A percentile compares a stretch with the other conserved stretches of the same genome.
Evolutionary conservation across 257 asterid genomes (phyloP).

Genomic region (Solanum dulcamara): DNA sequence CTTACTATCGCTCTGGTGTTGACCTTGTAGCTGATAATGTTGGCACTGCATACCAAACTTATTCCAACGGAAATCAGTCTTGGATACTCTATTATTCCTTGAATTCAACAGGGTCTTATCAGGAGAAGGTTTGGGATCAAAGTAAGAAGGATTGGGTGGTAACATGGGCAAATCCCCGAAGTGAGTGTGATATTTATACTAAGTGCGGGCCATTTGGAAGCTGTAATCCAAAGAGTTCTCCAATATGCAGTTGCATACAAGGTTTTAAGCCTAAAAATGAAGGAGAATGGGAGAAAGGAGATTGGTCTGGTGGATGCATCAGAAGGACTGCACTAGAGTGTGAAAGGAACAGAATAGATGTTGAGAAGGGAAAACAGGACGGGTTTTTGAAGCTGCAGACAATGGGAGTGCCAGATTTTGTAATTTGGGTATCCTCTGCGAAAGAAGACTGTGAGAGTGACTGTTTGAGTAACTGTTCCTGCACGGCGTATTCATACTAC

Average conservation of each 20-base stretch:
- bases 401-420: conserved; percentile 29
- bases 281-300: conserved; percentile 38
- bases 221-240: conserved; percentile 25
- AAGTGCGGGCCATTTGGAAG: conserved; percentile 44
- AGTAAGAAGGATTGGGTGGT: conserved; percentile 1
- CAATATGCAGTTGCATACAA: conserved; percentile 39
- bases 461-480: conserved; percentile 22
- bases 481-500: conserved; percentile 10
- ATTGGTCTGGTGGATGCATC: conserved; percentile 48
- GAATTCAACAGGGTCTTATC: conserved; percentile 1
- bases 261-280: conserved; percentile 35
- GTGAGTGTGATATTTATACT: conserved; percentile 7
- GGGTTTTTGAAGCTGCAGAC: conserved; percentile 24
- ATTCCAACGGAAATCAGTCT: not conserved
- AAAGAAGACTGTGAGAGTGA: conserved; percentile 19
- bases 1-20: not conserved
- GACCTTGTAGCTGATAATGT: not conserved
- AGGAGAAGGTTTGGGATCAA: not conserved
- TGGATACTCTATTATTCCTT: not conserved
- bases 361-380: conserved; percentile 13
- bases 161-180: not conserved
- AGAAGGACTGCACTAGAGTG: conserved; percentile 33
- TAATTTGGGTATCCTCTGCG: conserved; percentile 6
- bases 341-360: not conserved
- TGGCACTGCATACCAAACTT: not conserved